Percentiles rank a stretch among this genome's conserved stretches.
Evolutionary conservation across 495 filamentous ascomycete species (phyloP).

Genomic region (Aspergillus bertholletiae): DNA sequence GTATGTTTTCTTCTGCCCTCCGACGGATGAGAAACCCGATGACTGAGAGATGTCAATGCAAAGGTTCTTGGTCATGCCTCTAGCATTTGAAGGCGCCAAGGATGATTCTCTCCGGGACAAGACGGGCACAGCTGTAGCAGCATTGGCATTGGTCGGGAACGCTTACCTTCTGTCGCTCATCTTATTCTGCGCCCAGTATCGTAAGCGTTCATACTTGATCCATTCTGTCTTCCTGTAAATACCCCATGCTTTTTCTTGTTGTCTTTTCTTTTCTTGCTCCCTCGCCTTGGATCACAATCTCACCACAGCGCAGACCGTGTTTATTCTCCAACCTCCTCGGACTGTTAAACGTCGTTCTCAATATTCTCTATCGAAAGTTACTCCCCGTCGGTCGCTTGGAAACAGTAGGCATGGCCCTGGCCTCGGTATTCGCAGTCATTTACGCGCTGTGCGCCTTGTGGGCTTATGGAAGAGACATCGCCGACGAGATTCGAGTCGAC

Average conservation of each 20-base stretch:
- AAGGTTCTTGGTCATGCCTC: conserved; percentile 29
- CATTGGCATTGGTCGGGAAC: conserved; percentile 24
- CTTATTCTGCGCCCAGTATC: conserved; percentile 20
- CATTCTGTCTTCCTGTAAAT: conserved; percentile 28
- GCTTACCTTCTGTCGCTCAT: conserved; percentile 22
- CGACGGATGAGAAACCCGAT: background rate
- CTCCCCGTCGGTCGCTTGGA: conserved; percentile 22
- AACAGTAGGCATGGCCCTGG: conserved; percentile 22
- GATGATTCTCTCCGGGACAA: conserved; percentile 11
- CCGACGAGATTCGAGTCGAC: conserved; percentile 1
- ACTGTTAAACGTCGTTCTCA: conserved; percentile 31
- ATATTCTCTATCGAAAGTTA: conserved; percentile 25
- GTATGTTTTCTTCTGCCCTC: conserved; percentile 13
- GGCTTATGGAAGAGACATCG: conserved; percentile 18
- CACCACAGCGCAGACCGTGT: conserved; percentile 20
- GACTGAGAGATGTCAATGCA: background rate
- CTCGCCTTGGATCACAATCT: background rate
- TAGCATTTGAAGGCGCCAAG: conserved; percentile 22
- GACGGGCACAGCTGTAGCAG: conserved; percentile 13
- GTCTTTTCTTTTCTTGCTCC: no score
- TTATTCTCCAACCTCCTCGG: conserved; percentile 26
- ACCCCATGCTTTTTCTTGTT: background rate
- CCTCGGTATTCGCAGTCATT: conserved; percentile 20
- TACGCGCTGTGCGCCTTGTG: conserved; percentile 26
- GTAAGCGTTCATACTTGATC: conserved; percentile 21